phyloP scores from a whole-genome alignment of 2,329 filamentous ascomycete genomes.

The Penicillium sumatraense region DNA sequence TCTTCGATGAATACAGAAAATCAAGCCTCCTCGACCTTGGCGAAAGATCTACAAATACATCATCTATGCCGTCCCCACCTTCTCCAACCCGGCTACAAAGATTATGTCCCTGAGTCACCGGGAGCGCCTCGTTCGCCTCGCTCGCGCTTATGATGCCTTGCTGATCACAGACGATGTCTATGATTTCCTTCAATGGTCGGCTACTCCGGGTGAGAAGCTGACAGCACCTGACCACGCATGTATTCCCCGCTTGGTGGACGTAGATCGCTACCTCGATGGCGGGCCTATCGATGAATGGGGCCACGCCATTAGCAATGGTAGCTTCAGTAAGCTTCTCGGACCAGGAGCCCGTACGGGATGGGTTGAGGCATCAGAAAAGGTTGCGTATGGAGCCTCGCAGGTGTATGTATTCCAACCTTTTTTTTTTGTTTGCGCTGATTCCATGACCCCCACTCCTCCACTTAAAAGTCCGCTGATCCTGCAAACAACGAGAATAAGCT shows the following conservation, averaged over 20 bases:
- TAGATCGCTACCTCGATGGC: conserved; percentile 71
- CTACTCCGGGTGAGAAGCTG: conserved; percentile 29
- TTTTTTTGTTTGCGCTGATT: no score
- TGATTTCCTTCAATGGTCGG: conserved; percentile 83
- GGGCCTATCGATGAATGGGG: conserved; percentile 70
- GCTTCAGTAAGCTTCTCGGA: conserved; percentile 84
- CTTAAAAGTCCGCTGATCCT: background rate
- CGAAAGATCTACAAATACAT: conserved; percentile 84
- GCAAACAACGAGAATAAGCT: conserved; percentile 12
- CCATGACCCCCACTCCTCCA: no score
- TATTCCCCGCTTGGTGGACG: conserved; percentile 75
- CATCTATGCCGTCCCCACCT: conserved; percentile 87
- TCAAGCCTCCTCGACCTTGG: conserved; percentile 63
- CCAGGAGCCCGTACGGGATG: conserved; percentile 88
- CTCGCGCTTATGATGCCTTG: conserved; percentile 79
- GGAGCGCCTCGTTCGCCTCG: conserved; percentile 72
- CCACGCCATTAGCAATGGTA: conserved; percentile 82
- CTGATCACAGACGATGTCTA: conserved; percentile 91
- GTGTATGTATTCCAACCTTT: conserved; percentile 51
- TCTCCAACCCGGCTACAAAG: conserved; percentile 84
- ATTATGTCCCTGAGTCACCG: conserved; percentile 76
- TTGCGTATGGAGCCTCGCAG: conserved; percentile 64
- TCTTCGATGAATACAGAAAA: conserved; percentile 43
- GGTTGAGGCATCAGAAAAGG: conserved; percentile 72
- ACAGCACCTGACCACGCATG: conserved; percentile 44